These are phyloP conservation scores for Wickerhamiella occidentalis DNA, from an alignment of 805 yeast species.

Conservation along the genomic window DNA sequence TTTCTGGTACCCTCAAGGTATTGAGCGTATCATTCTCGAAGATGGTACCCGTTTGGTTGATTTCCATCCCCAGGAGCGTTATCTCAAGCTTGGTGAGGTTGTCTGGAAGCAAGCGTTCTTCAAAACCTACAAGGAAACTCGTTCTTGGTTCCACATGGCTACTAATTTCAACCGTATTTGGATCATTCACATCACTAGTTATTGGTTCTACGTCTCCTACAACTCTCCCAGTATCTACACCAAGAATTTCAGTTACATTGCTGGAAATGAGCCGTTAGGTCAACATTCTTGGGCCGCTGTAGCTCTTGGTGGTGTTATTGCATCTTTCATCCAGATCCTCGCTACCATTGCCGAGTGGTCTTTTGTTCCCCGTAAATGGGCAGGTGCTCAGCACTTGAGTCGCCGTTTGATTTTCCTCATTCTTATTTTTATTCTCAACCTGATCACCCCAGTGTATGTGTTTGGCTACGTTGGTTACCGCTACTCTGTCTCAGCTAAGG, in stretches of 20 bases:
- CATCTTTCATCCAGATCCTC: constrained; percentile 62
- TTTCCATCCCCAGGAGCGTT: constrained; percentile 81
- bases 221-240: constrained; percentile 89
- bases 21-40: constrained; percentile 77
- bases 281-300: constrained; percentile 88
- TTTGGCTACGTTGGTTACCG: constrained; percentile 61
- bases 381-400: constrained; percentile 94
- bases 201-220: constrained; percentile 92
- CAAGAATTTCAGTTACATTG: constrained; percentile 66
- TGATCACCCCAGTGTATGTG: constrained; percentile 78
- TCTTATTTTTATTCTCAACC: constrained; percentile 52
- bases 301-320: constrained; percentile 86
- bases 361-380: constrained; percentile 96
- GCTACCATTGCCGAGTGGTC: constrained; percentile 92
- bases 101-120: constrained; percentile 85
- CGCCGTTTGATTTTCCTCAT: constrained; percentile 74
- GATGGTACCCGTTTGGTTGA: constrained; percentile 90
- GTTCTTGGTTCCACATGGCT: constrained; percentile 94
- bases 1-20: constrained; percentile 99
- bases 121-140: constrained; percentile 88
- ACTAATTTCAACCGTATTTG: constrained; percentile 97
- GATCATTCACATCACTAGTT: constrained; percentile 80
- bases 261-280: constrained; percentile 75
- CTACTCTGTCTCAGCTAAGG: constrained; percentile 55
- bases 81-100: constrained; percentile 77